Percentiles rank a stretch among this genome's conserved stretches.
phyloP scores from a whole-genome alignment of 1,284 basidiomycete species.

The Kwoniella shivajii region DNA sequence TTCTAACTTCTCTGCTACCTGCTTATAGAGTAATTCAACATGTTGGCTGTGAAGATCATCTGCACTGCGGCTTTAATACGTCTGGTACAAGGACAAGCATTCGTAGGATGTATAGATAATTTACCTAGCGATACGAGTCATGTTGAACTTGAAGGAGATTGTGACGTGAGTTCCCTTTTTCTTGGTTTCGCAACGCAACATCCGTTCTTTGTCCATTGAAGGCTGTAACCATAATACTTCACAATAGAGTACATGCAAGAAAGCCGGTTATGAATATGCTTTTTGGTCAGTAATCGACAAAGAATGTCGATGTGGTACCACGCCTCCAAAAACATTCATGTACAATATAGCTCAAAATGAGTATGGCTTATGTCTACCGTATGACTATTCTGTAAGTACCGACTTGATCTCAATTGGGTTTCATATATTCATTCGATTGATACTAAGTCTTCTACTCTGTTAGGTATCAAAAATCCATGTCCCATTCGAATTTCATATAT shows the following conservation, averaged over 20 bases:
- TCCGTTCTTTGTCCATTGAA: no score
- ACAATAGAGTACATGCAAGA: slow-evolving; percentile 1
- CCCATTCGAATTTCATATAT: neutral
- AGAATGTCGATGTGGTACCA: slow-evolving; percentile 2
- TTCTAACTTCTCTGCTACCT: no score
- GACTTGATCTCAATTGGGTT: neutral
- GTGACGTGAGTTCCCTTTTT: neutral
- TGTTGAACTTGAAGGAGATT: neutral
- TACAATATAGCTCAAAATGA: slow-evolving; percentile 2
- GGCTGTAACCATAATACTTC: no score
- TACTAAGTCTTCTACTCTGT: neutral
- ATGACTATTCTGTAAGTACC: neutral
- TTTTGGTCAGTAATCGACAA: neutral
- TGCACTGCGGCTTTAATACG: neutral
- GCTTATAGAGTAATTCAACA: no score
- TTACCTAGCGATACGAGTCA: neutral
- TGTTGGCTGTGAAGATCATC: neutral
- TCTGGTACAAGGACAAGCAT: neutral
- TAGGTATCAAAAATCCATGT: slow-evolving; percentile 1
- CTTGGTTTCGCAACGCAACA: no score
- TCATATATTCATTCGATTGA: neutral
- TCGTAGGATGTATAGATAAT: slow-evolving; percentile 3
- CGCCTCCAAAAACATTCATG: slow-evolving; percentile 5
- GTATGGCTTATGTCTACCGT: slow-evolving; percentile 1
- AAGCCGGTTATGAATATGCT: neutral